Conservation (phyloP, 2,329 filamentous ascomycete species). For the Pestalotiopsis sp. region DNA sequence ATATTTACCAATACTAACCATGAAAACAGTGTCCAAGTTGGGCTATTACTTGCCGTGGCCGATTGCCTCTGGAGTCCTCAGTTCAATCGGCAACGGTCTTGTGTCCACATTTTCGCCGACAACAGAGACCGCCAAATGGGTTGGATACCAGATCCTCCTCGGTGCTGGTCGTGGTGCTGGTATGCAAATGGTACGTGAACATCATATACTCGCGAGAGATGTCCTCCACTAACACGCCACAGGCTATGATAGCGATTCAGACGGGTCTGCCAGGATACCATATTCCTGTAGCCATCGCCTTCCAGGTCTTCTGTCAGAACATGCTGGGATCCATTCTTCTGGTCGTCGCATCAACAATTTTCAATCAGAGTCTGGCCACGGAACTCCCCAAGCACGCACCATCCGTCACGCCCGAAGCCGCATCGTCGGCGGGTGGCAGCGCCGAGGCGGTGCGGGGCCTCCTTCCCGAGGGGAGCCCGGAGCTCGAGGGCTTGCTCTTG, state of each 20-base stretch:
- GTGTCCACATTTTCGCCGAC: constrained; percentile 30
- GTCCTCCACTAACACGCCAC: not conserved
- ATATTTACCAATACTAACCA: not conserved
- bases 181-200: constrained; percentile 24
- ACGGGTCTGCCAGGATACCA: constrained; percentile 26
- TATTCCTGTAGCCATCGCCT: constrained; percentile 28
- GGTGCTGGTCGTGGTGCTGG: constrained; percentile 27
- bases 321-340: constrained; percentile 27
- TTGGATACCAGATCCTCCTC: constrained; percentile 32
- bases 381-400: constrained; percentile 26
- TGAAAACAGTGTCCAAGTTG: constrained; percentile 25
- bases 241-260: constrained; percentile 32
- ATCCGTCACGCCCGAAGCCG: constrained; percentile 24
- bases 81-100: constrained; percentile 26
- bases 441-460: constrained; percentile 30
- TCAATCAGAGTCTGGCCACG: constrained; percentile 26
- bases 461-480: constrained; percentile 26
- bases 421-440: constrained; percentile 30
- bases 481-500: constrained; percentile 26
- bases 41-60: constrained; percentile 33
- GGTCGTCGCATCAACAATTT: constrained; percentile 31
- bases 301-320: constrained; percentile 32
- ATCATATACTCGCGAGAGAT: not conserved
- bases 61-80: constrained; percentile 23
- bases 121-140: constrained; percentile 28